Conservation (phyloP, 2,329 filamentous ascomycete species). For the Didymella pomorum region DNA sequence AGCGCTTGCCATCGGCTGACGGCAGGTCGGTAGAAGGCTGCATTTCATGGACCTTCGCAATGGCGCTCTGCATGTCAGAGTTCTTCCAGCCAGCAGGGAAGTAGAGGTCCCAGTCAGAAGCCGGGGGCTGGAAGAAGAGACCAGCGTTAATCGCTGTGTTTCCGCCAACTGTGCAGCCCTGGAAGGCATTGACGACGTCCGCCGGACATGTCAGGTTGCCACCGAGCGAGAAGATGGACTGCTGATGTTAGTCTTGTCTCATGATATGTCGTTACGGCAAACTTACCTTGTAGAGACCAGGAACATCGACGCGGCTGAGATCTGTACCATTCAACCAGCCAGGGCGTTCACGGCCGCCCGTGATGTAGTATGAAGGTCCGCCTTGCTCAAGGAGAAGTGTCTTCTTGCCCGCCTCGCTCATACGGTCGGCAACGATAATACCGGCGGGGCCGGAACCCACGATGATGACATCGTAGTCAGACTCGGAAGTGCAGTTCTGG, state of each 20-base stretch:
- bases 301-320: constrained; percentile 62
- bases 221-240: constrained; percentile 57
- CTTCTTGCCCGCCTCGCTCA: constrained; percentile 62
- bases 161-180: constrained; percentile 62
- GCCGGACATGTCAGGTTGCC: constrained; percentile 53
- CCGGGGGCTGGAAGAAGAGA: constrained; percentile 62
- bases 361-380: constrained; percentile 59
- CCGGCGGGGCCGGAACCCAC: constrained; percentile 60
- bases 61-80: constrained; percentile 58
- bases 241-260: neutral
- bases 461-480: constrained; percentile 37
- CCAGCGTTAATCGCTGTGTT: constrained; percentile 64
- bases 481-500: constrained; percentile 8
- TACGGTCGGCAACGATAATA: constrained; percentile 60
- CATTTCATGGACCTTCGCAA: constrained; percentile 54
- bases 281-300: constrained; percentile 56
- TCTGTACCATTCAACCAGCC: constrained; percentile 59
- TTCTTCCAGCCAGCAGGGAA: constrained; percentile 62
- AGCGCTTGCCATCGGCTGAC: constrained; percentile 56
- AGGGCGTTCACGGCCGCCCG: constrained; percentile 58
- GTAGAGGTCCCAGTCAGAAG: constrained; percentile 62
- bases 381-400: constrained; percentile 63
- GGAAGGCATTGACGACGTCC: constrained; percentile 54
- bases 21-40: constrained; percentile 57
- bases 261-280: too few relatives aligned